A percentile compares a stretch with the other conserved stretches of the same genome.
These are phyloP conservation scores for Durotheca rogersii DNA, from an alignment of 495 filamentous ascomycete species.

Conservation along the genomic window DNA sequence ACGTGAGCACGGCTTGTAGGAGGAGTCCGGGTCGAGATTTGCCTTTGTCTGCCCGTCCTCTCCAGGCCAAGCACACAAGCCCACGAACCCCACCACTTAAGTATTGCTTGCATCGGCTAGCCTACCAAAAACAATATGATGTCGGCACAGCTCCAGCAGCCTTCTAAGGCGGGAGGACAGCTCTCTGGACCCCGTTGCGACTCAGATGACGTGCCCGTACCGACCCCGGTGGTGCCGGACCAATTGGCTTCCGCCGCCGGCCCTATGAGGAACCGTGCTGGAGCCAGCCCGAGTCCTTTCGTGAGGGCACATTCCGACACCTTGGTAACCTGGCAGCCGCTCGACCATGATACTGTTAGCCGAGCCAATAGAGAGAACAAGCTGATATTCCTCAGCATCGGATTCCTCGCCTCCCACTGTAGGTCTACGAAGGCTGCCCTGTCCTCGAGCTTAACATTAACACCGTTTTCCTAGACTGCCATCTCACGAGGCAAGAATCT, in stretches of 20 bases:
- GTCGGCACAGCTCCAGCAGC: slow-evolving; percentile 39
- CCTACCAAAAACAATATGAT: slow-evolving; percentile 31
- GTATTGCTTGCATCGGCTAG: slow-evolving; percentile 9
- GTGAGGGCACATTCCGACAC: slow-evolving; percentile 81
- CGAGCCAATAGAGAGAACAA: slow-evolving; percentile 79
- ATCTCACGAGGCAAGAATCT: slow-evolving; percentile 92
- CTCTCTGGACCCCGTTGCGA: slow-evolving; percentile 1
- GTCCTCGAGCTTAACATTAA: slow-evolving; percentile 4
- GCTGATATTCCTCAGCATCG: slow-evolving; percentile 91
- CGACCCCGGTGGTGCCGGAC: too few species aligned
- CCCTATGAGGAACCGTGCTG: slow-evolving; percentile 66
- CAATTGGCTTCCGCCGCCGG: too few species aligned
- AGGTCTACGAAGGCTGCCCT: slow-evolving; percentile 33
- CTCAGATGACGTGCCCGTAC: slow-evolving; percentile 1
- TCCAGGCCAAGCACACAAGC: too few species aligned
- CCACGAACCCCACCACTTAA: too few species aligned
- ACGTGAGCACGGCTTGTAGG: too few species aligned
- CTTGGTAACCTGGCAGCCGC: slow-evolving; percentile 90
- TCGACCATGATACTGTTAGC: slow-evolving; percentile 72
- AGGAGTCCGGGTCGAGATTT: too few species aligned
- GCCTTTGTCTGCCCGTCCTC: too few species aligned
- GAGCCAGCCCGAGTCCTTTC: slow-evolving; percentile 78
- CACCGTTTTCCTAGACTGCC: slow-evolving; percentile 63
- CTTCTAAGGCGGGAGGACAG: slow-evolving; percentile 17
- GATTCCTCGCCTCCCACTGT: slow-evolving; percentile 96